A percentile compares a stretch with the other conserved stretches of the same genome.
These are phyloP conservation scores for Botrytis galanthina DNA, from an alignment of 2,329 filamentous ascomycete genomes.

Conservation along the genomic window DNA sequence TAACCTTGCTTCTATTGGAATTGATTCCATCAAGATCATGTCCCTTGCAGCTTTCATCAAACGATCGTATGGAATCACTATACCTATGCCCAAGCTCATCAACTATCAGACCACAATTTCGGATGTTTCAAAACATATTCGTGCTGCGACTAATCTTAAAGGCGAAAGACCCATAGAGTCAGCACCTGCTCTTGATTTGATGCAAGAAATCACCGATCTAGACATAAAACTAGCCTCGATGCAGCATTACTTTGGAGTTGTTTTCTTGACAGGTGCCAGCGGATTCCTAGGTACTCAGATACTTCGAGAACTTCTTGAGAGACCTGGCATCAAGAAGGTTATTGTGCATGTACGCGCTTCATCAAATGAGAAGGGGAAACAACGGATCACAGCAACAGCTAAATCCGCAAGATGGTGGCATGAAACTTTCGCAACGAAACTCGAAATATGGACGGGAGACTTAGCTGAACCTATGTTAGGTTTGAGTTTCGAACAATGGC, in stretches of 20 bases:
- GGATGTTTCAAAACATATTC: conserved; percentile 16
- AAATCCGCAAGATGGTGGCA: conserved; percentile 16
- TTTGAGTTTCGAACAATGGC: conserved; percentile 62
- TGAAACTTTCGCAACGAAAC: conserved; percentile 6
- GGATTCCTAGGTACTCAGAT: conserved; percentile 12
- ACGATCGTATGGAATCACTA: conserved; percentile 10
- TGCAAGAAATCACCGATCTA: background rate
- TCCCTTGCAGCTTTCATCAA: conserved; percentile 20
- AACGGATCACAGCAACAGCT: conserved; percentile 5
- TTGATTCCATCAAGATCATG: conserved; percentile 24
- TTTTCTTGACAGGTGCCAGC: conserved; percentile 8
- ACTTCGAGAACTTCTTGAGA: conserved; percentile 5
- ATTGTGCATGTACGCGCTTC: conserved; percentile 9
- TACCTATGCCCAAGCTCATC: conserved; percentile 16
- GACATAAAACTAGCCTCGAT: conserved; percentile 5
- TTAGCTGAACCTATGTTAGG: conserved; percentile 73
- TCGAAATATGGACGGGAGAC: conserved; percentile 52
- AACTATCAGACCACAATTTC: conserved; percentile 16
- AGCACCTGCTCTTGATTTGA: background rate
- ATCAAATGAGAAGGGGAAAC: background rate
- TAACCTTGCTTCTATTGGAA: conserved; percentile 15
- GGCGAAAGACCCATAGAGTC: background rate
- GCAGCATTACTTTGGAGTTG: conserved; percentile 3
- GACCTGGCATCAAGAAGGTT: background rate
- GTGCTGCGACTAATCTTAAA: background rate